Conservation (phyloP, 1,284 basidiomycete species). For the Coniferiporia weirii region DNA sequence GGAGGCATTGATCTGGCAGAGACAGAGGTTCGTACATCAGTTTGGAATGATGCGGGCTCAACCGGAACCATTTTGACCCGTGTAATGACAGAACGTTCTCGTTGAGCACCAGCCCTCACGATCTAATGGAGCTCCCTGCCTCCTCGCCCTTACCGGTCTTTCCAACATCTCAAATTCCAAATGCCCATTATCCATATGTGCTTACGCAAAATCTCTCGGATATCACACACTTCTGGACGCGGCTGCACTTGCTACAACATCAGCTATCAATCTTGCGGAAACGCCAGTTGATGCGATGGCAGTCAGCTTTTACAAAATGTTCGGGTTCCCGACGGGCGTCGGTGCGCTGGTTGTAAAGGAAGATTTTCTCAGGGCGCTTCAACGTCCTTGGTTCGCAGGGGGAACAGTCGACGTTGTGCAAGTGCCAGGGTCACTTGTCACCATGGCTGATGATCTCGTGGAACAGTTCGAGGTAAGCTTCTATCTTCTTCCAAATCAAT, state of each 20-base stretch:
- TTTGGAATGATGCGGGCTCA: background rate
- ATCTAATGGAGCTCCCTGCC: constrained; percentile 42
- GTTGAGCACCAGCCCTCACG: constrained; percentile 35
- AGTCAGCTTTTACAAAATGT: constrained; percentile 85
- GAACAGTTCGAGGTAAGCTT: constrained; percentile 69
- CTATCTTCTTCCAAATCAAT: background rate
- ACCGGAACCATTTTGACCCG: background rate
- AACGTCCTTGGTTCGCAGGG: constrained; percentile 79
- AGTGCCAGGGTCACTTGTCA: constrained; percentile 65
- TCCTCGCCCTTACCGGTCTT: constrained; percentile 74
- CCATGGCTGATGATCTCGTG: constrained; percentile 50
- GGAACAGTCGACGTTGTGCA: constrained; percentile 79
- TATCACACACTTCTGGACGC: constrained; percentile 74
- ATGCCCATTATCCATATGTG: constrained; percentile 48
- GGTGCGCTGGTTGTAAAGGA: constrained; percentile 75
- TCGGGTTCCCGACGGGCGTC: constrained; percentile 81
- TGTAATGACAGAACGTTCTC: constrained; percentile 26
- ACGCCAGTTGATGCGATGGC: constrained; percentile 75
- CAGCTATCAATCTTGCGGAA: constrained; percentile 57
- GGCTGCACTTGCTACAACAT: constrained; percentile 72
- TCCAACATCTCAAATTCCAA: constrained; percentile 76
- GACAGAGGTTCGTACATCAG: constrained; percentile 41
- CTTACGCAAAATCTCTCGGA: constrained; percentile 60
- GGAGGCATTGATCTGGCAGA: constrained; percentile 55
- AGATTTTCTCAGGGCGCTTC: constrained; percentile 51